A percentile compares a stretch with the other conserved stretches of the same genome.
These are phyloP conservation scores for Aureobasidium mangrovei DNA, from an alignment of 2,329 filamentous ascomycete species.

Conservation along the genomic window DNA sequence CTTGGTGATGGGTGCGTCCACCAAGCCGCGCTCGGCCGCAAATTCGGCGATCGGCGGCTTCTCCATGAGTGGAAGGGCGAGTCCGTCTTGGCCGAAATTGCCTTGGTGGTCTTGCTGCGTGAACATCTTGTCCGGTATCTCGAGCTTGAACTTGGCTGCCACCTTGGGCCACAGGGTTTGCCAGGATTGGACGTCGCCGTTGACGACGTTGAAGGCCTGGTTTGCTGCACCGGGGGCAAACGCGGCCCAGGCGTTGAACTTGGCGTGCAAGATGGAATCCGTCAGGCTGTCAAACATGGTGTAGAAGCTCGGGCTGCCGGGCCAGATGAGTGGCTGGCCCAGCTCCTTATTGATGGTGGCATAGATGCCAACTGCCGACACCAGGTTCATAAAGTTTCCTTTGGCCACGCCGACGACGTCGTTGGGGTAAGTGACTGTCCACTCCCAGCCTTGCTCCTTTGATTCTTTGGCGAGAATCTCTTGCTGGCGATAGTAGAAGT, in stretches of 20 bases:
- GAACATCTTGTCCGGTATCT: conserved; percentile 19
- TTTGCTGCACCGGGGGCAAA: conserved; percentile 28
- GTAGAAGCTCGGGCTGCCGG: conserved; percentile 25
- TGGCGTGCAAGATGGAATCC: conserved; percentile 20
- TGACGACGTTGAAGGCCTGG: conserved; percentile 36
- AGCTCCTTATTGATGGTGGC: conserved; percentile 24
- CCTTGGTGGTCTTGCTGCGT: neutral
- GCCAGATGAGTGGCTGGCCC: conserved; percentile 22
- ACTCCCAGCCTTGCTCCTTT: conserved; percentile 28
- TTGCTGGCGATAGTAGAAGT: conserved; percentile 47
- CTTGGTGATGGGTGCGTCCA: neutral
- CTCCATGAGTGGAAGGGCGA: neutral
- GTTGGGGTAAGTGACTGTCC: conserved; percentile 38
- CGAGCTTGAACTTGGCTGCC: conserved; percentile 29
- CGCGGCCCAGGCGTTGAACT: conserved; percentile 28
- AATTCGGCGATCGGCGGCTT: conserved; percentile 7
- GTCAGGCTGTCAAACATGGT: conserved; percentile 26
- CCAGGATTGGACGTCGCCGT: conserved; percentile 36
- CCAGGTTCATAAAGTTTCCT: conserved; percentile 32
- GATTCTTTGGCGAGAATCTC: conserved; percentile 32
- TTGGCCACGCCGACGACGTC: conserved; percentile 38
- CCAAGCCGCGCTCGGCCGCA: neutral
- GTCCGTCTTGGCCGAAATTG: conserved; percentile 7
- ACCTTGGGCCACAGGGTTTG: conserved; percentile 37
- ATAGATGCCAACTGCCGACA: conserved; percentile 25